Evolutionary conservation across 176 grass and related monocot genomes (phyloP), one percentile per base, ranked within the genome.

Genomic region (Oryza meridionalis): DNA sequence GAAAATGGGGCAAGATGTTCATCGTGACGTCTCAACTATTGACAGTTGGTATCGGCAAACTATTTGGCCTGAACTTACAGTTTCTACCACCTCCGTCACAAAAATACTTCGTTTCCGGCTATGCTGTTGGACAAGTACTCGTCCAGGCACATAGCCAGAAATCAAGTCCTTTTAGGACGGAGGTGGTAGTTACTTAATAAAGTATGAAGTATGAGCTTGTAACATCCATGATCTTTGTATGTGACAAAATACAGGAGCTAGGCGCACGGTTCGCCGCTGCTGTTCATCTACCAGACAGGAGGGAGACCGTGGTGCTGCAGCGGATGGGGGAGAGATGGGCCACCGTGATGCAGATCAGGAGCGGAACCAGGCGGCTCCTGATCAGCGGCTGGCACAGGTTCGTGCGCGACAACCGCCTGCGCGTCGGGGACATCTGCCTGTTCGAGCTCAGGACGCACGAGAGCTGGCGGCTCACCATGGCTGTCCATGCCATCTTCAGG

Each of bases 351-450:
- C 19, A 24, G 26, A 61, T 79, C 59, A 7, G 31, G 22, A n/a
- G 17, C 10, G 4, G 59, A 2, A 66, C 21, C 2, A 84, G 81
- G 13, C n/a, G 69, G 62, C 32, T 74, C 14, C 86, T 84, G 31
- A 2, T 2, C 14, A 24, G 17, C 43, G 77, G 82, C 11, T 94
- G 80, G 84, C 0, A 63, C 11, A 46, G 82, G n/a, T 94, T 94
- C 8, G 77, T 53, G 9, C 6, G 8, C 4, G 86, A 89, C 51
- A 94, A 89, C 45, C 68, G 31, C 24, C 67, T 94, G 17, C 43
- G 14, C 19, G 53, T 81, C 1, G 89, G 84, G 4, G 86, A 91
- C 61, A 79, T 91, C 47, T 91, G 89, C 51, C 35, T 94, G 10
- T 89, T 91, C 0, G 89, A 94, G 44, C 84, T 89, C 58, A 81